Evolutionary conservation across 129 eudicot genomes (phyloP), one percentile per base, ranked within the genome.

Genomic region (Logfia minima): DNA sequence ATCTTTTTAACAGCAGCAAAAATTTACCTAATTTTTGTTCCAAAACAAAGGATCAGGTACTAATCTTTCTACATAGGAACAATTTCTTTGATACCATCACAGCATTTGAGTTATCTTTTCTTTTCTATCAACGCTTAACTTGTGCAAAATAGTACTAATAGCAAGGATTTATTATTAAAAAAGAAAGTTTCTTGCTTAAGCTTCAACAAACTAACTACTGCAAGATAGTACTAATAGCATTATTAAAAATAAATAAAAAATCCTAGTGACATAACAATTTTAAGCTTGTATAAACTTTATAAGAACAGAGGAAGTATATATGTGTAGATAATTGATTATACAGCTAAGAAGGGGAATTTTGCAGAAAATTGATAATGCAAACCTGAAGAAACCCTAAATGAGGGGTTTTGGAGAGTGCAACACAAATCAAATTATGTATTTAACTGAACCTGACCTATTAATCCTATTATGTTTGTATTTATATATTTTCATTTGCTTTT

Each of bases 381-480:
- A 77, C 81, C 81, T 68, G 35, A 35, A 21, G 39, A 77, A 77
- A 77, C 81, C 81, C 81, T 77, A 68, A 53, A 21, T 17, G 43
- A n/a, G 10, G 11, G 26, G 55, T 48, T 48, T 48, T 48, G 55
- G 55, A 48, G 55, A 28, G 64, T n/a, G 28, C 29, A 59, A 4
- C 64, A 21, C 29, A 59, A n/a, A n/a, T 6, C 64, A 32, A 32
- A 32, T 32, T 4, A 32, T 32, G 35, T 4, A 32, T 4, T 4
- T 4, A 32, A 32, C 35, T 32, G 35, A 32, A 5, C 35, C 6
- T 6, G 6, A 32, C 35, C 35, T 32, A 32, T 32, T 32, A 26
- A 26, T 26, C 29, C 29, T 26, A 26, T 26, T 26, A 26, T 26
- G 29, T 26, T 26, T 24, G 26, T 24, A 24, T 24, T 24, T 24